Conservation (phyloP, 176 grass and related monocot genomes). For the Musa troglodytarum region DNA sequence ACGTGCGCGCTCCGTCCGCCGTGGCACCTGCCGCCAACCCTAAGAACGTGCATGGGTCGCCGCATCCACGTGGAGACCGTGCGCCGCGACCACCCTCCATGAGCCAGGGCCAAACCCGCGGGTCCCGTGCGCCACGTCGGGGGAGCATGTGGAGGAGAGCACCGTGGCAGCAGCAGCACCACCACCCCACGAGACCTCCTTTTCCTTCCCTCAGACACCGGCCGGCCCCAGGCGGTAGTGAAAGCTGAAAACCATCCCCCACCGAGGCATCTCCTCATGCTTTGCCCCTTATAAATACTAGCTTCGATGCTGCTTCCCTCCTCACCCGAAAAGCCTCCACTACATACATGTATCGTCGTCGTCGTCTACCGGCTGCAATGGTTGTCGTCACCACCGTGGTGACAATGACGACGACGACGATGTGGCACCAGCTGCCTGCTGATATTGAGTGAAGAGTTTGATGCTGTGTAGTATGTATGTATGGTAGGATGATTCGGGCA, state of each 20-base stretch:
- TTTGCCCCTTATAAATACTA: background rate
- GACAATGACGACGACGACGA: background rate
- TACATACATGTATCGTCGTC: too few species aligned
- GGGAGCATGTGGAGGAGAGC: background rate
- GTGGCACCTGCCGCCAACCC: too few species aligned
- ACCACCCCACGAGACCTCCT: background rate
- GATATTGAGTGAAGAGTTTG: background rate
- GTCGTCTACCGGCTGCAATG: background rate
- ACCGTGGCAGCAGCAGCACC: background rate
- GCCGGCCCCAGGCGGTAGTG: too few species aligned
- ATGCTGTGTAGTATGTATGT: too few species aligned
- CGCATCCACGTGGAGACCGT: conserved; percentile 13
- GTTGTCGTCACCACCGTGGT: background rate
- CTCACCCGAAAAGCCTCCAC: too few species aligned
- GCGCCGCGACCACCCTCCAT: background rate
- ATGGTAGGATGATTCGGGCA: too few species aligned
- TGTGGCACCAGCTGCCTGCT: conserved; percentile 2
- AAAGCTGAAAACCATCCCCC: too few species aligned
- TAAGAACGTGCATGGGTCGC: background rate
- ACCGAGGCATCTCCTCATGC: too few species aligned
- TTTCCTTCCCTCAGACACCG: background rate
- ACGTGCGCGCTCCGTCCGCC: too few species aligned
- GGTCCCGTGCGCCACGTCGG: background rate
- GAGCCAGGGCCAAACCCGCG: background rate
- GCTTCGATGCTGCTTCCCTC: background rate